Evolutionary conservation across 2,329 filamentous ascomycete genomes (phyloP), one percentile per base, ranked within the genome.

Genomic region (Cordyceps cateniannulata): DNA sequence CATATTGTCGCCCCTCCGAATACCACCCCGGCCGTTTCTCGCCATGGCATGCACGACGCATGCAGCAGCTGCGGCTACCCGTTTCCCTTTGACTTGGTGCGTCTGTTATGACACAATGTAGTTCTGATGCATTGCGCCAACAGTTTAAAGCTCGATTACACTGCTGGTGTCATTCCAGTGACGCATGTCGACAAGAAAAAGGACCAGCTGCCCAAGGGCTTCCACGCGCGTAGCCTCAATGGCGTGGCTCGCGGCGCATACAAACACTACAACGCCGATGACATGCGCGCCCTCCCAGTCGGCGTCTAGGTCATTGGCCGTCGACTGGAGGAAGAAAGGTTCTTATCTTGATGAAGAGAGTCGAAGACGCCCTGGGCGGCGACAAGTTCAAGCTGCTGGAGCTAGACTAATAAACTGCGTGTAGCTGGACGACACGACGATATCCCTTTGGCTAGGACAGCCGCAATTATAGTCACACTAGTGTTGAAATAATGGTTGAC

Each of bases 61-160:
- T 86, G 95, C 49, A 89, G 88, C 64, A 91, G 87, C 66, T 97
- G 93, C 68, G 92, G 91, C 1, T 97, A 98, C 70, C 97, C 93
- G 0, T 96, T 97, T 71, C 75, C 96, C 60, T 98, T 95, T 77
- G 97, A 97, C 68, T 66, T 97, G 69, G 87, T 90, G 8, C 50
- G 50, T 27, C 22, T 12, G n/a, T n/a, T 16, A 76, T 74, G 84
- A 4, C n/a, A 3, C 27, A 35, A n/a, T 2, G 24, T 2, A 4
- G 25, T n/a, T 32, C 1, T 1, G 16, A 38, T 24, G 38, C 8
- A 27, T 14, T 10, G 44, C 29, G 12, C 63, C 67, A 51, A 68
- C 40, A 35, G 14, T 9, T 12, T 10, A 24, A 63, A 90, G 85
- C 84, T 97, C 53, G 93, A 97, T 71, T 97, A 97, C 74, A 85